Evolutionary conservation across 1,284 basidiomycete genomes (phyloP), one percentile per base, ranked within the genome.

Genomic region (Puccinia polysora): DNA sequence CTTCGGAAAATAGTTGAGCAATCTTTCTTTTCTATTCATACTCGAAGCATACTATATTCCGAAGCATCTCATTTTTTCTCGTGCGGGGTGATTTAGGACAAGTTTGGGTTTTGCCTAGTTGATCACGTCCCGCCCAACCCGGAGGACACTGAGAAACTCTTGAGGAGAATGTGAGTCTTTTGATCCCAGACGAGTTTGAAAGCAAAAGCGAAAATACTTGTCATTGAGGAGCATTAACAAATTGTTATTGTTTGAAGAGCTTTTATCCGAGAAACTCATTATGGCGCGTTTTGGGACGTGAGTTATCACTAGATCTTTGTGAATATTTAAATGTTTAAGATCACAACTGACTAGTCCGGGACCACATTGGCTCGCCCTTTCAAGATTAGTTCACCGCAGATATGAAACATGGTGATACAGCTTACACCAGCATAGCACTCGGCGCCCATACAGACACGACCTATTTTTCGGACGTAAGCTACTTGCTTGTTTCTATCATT

Each of bases 381-480:
- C 80, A 91, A 88, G 69, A 90, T 97, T 75, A 97, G 78, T 96
- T 98, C 78, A 97, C 93, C 0, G 87, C 93, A 0, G 88, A 96
- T 78, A 84, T 96, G 23, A 87, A 88, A 12, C 92, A 90, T 78
- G 92, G 92, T 23, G 94, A 97, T 79, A 88, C 91, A 5, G 83
- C 83, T 0, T 98, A 98, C 81, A 94, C 92, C 7, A 90, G 88
- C 23, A 81, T 96, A 49, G 88, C 88, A 0, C 85, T 98, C 4
- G 87, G 86, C 7, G 92, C 91, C 0, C 95, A 98, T 79, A 97
- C 94, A 0, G 95, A 97, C 78, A 96, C 90, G 59, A 95, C 94
- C 1, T 97, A 97, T 81, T 92, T 89, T 77, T 88, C 91, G 76
- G 73, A 86, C 81, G 73, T n/a, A 8, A 52, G 49, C 73, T 18